Evolutionary conservation across 1,139 yeast species (phyloP).

Genomic region (Barnettozyma hawaiiensis): DNA sequence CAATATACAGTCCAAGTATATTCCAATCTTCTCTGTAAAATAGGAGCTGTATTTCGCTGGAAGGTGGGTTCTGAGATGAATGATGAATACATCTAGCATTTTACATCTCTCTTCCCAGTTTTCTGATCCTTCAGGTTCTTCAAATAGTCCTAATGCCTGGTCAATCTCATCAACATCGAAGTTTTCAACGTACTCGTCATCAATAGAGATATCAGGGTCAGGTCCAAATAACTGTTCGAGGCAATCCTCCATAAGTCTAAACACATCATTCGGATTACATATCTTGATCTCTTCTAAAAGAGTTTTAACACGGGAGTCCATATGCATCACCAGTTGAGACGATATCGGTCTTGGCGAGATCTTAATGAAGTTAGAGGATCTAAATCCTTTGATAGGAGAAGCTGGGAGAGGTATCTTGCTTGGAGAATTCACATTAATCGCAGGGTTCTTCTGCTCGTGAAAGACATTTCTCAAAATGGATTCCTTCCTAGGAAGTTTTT

Average conservation of each 20-base stretch:
- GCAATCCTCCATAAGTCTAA: slow-evolving; percentile 20
- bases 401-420: slow-evolving; percentile 2
- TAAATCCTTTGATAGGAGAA: background rate
- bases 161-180: slow-evolving; percentile 13
- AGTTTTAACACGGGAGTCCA: background rate
- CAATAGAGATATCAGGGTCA: slow-evolving; percentile 17
- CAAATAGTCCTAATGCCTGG: slow-evolving; percentile 7
- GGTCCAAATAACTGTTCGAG: slow-evolving; percentile 16
- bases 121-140: slow-evolving; percentile 19
- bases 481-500: slow-evolving; percentile 7
- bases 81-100: slow-evolving; percentile 18
- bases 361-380: background rate
- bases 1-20: slow-evolving; percentile 16
- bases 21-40: slow-evolving; percentile 14
- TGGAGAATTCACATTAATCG: slow-evolving; percentile 1
- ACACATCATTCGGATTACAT: slow-evolving; percentile 1
- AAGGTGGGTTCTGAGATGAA: slow-evolving; percentile 15
- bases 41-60: slow-evolving; percentile 13
- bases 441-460: slow-evolving; percentile 1
- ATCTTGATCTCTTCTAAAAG: slow-evolving; percentile 6
- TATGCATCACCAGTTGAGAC: background rate
- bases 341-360: background rate
- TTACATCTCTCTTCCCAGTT: slow-evolving; percentile 19
- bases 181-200: slow-evolving; percentile 8
- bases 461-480: slow-evolving; percentile 8